Percentiles rank a stretch among this genome's conserved stretches.
These are phyloP conservation scores for Lachnellula subtilissima DNA, from an alignment of 2,329 filamentous ascomycete species.

Conservation along the genomic window DNA sequence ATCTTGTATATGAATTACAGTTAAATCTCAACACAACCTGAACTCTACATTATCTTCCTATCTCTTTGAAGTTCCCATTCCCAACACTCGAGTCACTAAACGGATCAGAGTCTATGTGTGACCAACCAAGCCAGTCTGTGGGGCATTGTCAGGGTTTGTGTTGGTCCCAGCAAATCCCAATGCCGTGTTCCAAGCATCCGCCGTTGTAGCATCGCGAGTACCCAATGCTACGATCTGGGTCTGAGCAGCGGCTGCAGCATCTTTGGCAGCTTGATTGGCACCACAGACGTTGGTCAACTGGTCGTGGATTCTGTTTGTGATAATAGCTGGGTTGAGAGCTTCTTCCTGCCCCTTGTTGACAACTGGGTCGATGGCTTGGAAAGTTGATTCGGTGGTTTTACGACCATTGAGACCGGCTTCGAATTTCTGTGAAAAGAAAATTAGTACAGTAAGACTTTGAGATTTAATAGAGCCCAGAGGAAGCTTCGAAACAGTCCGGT, in stretches of 20 bases:
- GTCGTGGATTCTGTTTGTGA: slow-evolving; percentile 68
- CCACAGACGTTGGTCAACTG: slow-evolving; percentile 63
- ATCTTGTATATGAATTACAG: too few relatives aligned
- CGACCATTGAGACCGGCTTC: slow-evolving; percentile 49
- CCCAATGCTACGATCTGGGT: slow-evolving; percentile 46
- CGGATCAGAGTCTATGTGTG: slow-evolving; percentile 17
- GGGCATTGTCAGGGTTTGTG: slow-evolving; percentile 30
- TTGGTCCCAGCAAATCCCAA: slow-evolving; percentile 34
- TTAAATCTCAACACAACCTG: too few relatives aligned
- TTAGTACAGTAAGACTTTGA: too few relatives aligned
- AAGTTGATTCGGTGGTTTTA: slow-evolving; percentile 56
- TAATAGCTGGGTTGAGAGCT: slow-evolving; percentile 68
- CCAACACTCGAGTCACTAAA: too few relatives aligned
- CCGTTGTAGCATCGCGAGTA: slow-evolving; percentile 44
- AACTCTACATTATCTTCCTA: too few relatives aligned
- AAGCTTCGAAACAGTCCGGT: too few relatives aligned
- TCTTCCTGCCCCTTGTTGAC: slow-evolving; percentile 59
- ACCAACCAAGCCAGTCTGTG: slow-evolving; percentile 26
- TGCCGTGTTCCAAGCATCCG: slow-evolving; percentile 38
- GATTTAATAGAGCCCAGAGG: too few relatives aligned
- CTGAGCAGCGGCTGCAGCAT: slow-evolving; percentile 49
- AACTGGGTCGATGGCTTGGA: slow-evolving; percentile 59
- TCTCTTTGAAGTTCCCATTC: too few relatives aligned
- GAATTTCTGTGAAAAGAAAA: slow-evolving; percentile 38
- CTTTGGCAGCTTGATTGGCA: slow-evolving; percentile 55